Base-by-base conservation (phyloP, 2,329 filamentous ascomycete species). In the Aspergillus sp. region DNA sequence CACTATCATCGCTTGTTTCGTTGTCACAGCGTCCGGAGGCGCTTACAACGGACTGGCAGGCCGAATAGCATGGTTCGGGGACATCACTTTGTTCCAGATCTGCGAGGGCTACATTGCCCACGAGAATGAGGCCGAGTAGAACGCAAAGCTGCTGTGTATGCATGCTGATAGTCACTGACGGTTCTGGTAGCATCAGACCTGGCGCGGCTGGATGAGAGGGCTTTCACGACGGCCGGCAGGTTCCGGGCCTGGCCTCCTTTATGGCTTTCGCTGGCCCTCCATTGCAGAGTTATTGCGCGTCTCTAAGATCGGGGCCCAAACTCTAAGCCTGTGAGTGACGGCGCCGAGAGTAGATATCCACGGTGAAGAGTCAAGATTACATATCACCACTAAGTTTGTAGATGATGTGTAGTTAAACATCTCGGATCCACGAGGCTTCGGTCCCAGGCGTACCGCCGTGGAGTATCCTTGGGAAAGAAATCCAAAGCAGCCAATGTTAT, bases 71-170 rank as follows among this genome's bases (percentile, higher is more conserved):
- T 31, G 57, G 60, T 49, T 56, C 63, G 21, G 69, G 69, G 41
- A 72, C 63, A 45, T 72, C 67, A 41, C 70, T 65, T 7, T 55
- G 57, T 27, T 71, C 68, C n/a, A 72, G 49, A 9, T 64, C 64
- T 35, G 63, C 68, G 9, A 67, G 52, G 19, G 61, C 59, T 15
- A 66, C 37, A 51, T 63, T 64, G 25, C 65, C 50, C 17, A 61
- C 58, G 43, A 70, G 64, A 50, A 71, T 44, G 49, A 71, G 63
- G 49, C 66, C 62, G 31, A 59, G 56, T 31, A 72, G 51, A 49
- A 65, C 54, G 45, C 70, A 58, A 9, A 70, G 23, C 41, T 66
- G 63, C 23, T 62, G 57, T 43, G 60, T 21, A 46, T 47, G 67
- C 55, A 57, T 56, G 39, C 25, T 51, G 47, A 44, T 19, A n/a